A percentile compares a stretch with the other conserved stretches of the same genome.
These are phyloP conservation scores for Yamadazyma triangularis DNA, from an alignment of 1,139 yeast genomes.

Conservation along the genomic window DNA sequence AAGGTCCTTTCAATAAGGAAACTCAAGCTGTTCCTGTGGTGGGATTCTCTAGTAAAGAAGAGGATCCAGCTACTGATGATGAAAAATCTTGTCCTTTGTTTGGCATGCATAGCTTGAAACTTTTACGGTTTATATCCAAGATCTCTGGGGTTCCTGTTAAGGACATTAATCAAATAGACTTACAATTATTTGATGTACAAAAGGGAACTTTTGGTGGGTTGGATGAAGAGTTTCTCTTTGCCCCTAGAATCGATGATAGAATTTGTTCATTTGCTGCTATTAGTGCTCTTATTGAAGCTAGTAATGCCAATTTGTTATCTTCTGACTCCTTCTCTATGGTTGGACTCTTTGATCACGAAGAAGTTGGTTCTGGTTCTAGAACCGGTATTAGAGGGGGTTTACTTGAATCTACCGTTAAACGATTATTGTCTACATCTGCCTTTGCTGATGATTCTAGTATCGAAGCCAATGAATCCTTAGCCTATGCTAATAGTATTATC, in stretches of 20 bases:
- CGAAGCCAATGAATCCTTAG: constrained; percentile 19
- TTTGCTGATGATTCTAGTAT: constrained; percentile 12
- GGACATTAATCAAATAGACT: constrained; percentile 31
- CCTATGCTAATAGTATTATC: constrained; percentile 33
- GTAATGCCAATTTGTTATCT: constrained; percentile 14
- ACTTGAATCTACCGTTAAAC: constrained; percentile 29
- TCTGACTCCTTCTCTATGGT: constrained; percentile 32
- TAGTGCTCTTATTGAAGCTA: constrained; percentile 27
- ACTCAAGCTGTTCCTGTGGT: constrained; percentile 41
- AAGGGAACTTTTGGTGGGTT: constrained; percentile 39
- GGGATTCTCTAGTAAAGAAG: constrained; percentile 23
- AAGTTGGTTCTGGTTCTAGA: constrained; percentile 39
- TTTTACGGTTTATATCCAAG: constrained; percentile 31
- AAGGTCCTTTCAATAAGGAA: constrained; percentile 32
- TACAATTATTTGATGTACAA: constrained; percentile 41
- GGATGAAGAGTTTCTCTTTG: constrained; percentile 34
- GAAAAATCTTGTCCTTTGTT: constrained; percentile 32
- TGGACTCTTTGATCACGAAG: constrained; percentile 42
- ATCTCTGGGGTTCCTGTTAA: constrained; percentile 23
- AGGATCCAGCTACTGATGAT: constrained; percentile 23
- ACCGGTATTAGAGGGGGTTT: constrained; percentile 41
- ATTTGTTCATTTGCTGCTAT: constrained; percentile 41
- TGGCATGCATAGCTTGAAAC: constrained; percentile 33
- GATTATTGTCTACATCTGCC: constrained; percentile 25
- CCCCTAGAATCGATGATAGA: constrained; percentile 44